Conservation (phyloP, 163 green algal species). For the Scenedesmus sp. region DNA sequence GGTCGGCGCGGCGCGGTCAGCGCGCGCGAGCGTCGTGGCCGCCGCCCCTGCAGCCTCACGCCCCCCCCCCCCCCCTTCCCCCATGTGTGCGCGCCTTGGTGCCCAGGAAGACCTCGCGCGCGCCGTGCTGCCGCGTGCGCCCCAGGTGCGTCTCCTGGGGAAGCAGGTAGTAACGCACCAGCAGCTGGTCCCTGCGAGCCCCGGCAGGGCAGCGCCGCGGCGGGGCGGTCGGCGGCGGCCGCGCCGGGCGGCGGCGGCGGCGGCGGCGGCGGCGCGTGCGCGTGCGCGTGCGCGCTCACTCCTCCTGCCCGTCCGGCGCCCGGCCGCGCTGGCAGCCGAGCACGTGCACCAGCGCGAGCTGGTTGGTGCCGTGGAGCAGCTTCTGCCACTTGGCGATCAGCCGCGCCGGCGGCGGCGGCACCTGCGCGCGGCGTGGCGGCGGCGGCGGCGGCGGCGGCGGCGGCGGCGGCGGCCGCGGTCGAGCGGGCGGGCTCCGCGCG, state of each 20-base stretch:
- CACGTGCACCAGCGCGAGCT: slow-evolving; percentile 49
- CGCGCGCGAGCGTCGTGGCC: too few relatives aligned
- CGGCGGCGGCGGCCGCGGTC: too few relatives aligned
- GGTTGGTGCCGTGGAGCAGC: slow-evolving; percentile 51
- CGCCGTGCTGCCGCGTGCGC: slow-evolving; percentile 78
- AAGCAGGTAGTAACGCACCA: slow-evolving; percentile 68
- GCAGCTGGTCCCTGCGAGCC: slow-evolving; percentile 44
- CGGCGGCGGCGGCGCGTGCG: too few relatives aligned
- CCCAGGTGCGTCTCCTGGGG: slow-evolving; percentile 89
- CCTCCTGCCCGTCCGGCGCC: slow-evolving; percentile 3
- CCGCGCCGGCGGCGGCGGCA: slow-evolving; percentile 5
- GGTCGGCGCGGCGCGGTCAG: not conserved
- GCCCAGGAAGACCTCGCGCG: slow-evolving; percentile 88
- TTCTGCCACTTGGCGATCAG: slow-evolving; percentile 38
- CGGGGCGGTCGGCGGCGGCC: too few relatives aligned
- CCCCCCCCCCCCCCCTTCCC: too few relatives aligned
- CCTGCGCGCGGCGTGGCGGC: too few relatives aligned
- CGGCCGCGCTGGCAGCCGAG: slow-evolving; percentile 5
- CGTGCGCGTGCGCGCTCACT: slow-evolving; percentile 20
- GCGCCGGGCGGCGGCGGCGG: too few relatives aligned
- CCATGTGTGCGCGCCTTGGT: slow-evolving; percentile 35
- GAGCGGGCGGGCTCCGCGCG: too few relatives aligned
- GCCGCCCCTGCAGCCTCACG: too few relatives aligned
- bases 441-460: too few relatives aligned
- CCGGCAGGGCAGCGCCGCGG: not conserved